phyloP scores from a whole-genome alignment of 2,329 filamentous ascomycete genomes.

The Spiromastix sp. region DNA sequence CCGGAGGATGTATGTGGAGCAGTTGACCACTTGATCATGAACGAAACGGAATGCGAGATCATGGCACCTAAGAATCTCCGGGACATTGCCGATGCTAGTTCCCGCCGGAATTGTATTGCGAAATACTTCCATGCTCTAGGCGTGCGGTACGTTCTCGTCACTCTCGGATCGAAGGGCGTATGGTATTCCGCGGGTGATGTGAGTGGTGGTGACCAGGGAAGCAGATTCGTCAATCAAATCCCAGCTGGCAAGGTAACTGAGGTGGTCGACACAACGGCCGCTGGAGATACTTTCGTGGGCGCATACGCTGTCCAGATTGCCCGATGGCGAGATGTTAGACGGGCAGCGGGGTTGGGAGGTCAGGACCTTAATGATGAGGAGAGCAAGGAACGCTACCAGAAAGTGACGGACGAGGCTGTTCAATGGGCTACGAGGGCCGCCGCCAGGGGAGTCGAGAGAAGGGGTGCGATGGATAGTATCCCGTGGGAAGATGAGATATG shows the following conservation, averaged over 20 bases:
- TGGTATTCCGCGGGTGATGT: conserved; percentile 49
- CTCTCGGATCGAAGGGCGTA: conserved; percentile 70
- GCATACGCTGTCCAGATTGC: conserved; percentile 70
- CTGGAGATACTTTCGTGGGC: conserved; percentile 90
- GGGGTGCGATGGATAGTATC: conserved; percentile 39
- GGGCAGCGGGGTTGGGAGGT: conserved; percentile 41
- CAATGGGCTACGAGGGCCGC: conserved; percentile 34
- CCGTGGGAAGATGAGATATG: conserved; percentile 36
- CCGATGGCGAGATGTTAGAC: conserved; percentile 31
- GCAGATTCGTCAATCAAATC: conserved; percentile 33
- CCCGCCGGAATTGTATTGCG: conserved; percentile 46
- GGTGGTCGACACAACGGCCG: conserved; percentile 88
- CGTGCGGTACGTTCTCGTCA: conserved; percentile 70
- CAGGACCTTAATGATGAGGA: conserved; percentile 29
- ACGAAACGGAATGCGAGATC: conserved; percentile 78
- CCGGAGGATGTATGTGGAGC: conserved; percentile 56
- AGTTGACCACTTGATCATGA: conserved; percentile 73
- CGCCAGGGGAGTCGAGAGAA: conserved; percentile 34
- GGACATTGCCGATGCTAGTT: conserved; percentile 26
- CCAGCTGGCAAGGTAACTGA: conserved; percentile 55
- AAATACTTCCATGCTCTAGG: conserved; percentile 56
- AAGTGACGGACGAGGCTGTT: conserved; percentile 36
- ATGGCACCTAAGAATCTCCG: conserved; percentile 45
- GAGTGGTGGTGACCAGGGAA: conserved; percentile 28
- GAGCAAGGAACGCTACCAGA: conserved; percentile 27